Base-by-base conservation (phyloP, 805 yeast species). In the Candida saitoana region DNA sequence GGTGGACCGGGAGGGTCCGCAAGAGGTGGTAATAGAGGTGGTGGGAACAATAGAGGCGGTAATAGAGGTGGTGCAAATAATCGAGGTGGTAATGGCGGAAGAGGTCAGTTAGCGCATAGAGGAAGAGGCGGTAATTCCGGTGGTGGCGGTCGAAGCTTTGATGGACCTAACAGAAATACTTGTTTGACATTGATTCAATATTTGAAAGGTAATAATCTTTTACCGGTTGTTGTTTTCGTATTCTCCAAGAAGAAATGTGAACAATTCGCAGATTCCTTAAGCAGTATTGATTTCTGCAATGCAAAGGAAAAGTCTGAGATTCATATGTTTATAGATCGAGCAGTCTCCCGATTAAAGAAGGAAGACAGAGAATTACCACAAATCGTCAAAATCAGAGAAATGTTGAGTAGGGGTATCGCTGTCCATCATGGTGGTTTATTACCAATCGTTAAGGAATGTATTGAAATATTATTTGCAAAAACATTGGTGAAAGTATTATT, bases 291-390 rank as follows among this genome's bases (percentile, higher is more conserved):
- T 53, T 87, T 88, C 61, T 85, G 95, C 56, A 81, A 74, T 39
- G 84, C 85, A n/a, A 80, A 75, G 45, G 98, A 93, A 55, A 82
- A 85, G 50, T 84, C 96, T 0, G 96, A 88, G 53, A 84, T 93
- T 45, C 95, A 86, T 59, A 85, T 91, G 89, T 90, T 91, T 53
- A 80, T 93, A 46, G 96, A 91, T 52, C 79, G 81, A 49, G 95
- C 98, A 0, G 85, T 90, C 18, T 74, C 90, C 0, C 76, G 99
- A 43, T 76, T 88, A 59, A 87, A 87, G 54, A 84, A 82, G 52
- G 99, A 93, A 55, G 99, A 93, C 59, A 75, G 98, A 48, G 91
- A 85, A 43, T 69, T 93, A 38, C 98, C 99, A 1, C 99, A 93
- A 63, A 91, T 93, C 44, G 49, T 87, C 46, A 80, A 85, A 49